phyloP scores from a whole-genome alignment of 78 protist genomes.

The Thecamonas trahens region DNA sequence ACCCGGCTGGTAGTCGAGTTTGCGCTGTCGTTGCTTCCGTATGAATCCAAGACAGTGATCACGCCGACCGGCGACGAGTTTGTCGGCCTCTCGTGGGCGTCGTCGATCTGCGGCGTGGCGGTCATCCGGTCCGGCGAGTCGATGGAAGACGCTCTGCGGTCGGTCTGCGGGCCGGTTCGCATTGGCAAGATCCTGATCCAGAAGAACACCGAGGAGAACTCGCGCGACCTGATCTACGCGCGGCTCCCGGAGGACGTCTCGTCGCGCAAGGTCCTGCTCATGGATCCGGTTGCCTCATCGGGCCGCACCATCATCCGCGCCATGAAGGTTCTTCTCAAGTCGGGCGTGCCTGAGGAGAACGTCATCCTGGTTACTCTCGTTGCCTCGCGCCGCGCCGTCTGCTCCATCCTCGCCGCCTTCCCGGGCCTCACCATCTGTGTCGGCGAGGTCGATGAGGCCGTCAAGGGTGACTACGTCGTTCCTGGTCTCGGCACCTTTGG shows the following conservation, averaged over 20 bases:
- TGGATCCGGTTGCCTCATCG: neutral
- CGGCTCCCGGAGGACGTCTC: neutral
- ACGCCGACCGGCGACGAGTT: neutral
- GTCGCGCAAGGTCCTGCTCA: neutral
- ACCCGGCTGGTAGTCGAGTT: too few relatives aligned
- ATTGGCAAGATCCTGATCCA: conserved; percentile 52
- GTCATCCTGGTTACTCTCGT: neutral
- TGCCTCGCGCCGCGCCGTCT: neutral
- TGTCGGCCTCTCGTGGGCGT: conserved; percentile 5
- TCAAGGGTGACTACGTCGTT: neutral
- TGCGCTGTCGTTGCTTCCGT: too few relatives aligned
- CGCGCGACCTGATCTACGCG: neutral
- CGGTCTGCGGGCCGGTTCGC: conserved; percentile 17
- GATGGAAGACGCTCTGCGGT: conserved; percentile 35
- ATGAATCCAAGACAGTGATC: too few relatives aligned
- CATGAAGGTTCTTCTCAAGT: neutral
- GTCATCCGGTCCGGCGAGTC: conserved; percentile 43
- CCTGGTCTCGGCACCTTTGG: conserved; percentile 4
- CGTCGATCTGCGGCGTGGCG: conserved; percentile 20
- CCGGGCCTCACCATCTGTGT: neutral
- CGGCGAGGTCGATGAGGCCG: neutral
- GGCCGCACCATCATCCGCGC: neutral
- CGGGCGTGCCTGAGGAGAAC: neutral
- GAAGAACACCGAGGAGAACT: neutral
- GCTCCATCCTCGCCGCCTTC: neutral